phyloP scores from a whole-genome alignment of 1,139 yeast species.

The Arxiozyma heterogenica region DNA sequence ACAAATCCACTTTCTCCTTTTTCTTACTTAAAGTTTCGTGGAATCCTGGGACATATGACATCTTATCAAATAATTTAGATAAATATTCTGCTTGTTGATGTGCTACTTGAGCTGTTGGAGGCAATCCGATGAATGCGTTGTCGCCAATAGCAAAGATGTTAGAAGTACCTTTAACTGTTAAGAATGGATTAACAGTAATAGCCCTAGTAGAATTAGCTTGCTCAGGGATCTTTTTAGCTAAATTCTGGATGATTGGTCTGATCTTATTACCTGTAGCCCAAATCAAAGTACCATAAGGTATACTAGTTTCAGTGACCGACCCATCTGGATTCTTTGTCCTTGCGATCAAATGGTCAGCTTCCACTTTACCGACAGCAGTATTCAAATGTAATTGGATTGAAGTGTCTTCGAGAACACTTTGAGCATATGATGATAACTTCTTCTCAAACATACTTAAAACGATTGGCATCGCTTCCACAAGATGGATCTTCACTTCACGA shows the following conservation, averaged over 20 bases:
- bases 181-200: slow-evolving; percentile 67
- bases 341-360: slow-evolving; percentile 59
- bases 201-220: slow-evolving; percentile 87
- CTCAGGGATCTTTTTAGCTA: slow-evolving; percentile 68
- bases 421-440: slow-evolving; percentile 80
- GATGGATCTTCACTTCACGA: slow-evolving; percentile 69
- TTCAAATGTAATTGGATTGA: slow-evolving; percentile 70
- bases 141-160: slow-evolving; percentile 84
- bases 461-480: slow-evolving; percentile 85
- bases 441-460: slow-evolving; percentile 81
- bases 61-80: slow-evolving; percentile 62
- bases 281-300: slow-evolving; percentile 88
- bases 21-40: slow-evolving; percentile 36
- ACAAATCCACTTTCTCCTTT: slow-evolving; percentile 33
- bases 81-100: slow-evolving; percentile 88
- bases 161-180: slow-evolving; percentile 81
- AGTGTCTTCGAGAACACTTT: slow-evolving; percentile 66
- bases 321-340: slow-evolving; percentile 61
- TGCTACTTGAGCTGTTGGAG: slow-evolving; percentile 97
- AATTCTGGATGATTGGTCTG: slow-evolving; percentile 62
- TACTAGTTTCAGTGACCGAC: slow-evolving; percentile 41
- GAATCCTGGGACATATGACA: slow-evolving; percentile 60
- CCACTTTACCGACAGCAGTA: slow-evolving; percentile 83
- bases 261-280: slow-evolving; percentile 99
- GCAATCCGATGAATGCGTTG: slow-evolving; percentile 78